Base-by-base conservation (phyloP, 208 protist genomes). In the Trypanosoma grayi region DNA sequence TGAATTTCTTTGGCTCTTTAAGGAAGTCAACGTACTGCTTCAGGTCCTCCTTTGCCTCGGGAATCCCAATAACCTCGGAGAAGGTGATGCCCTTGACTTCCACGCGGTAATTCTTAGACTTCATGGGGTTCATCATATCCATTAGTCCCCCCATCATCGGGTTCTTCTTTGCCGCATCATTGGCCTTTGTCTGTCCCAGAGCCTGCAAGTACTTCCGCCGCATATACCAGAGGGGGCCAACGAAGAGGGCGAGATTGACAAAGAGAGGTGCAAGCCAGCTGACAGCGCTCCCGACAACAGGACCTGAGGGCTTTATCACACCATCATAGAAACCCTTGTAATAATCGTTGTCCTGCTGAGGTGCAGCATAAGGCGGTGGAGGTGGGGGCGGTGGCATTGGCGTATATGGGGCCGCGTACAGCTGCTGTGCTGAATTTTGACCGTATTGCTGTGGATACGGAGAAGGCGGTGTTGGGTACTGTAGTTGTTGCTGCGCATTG, bases 11-110 rank as follows among this genome's bases (percentile, higher is more conserved):
- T 0, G 98, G 97, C 25, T 98, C 87, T 79, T 99, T 98, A 11
- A 99, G 75, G 72, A 99, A 99, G 56, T 98, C 93, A 13, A 99
- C 98, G 80, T 99, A 98, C 85, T 99, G 97, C 81, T 95, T 90
- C 41, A 99, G 85, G 56, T 99, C 98, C 31, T 96, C 83, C 71
- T 99, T 99, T 6, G 98, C 98, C 66, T 99, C 98, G 4, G 96
- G 93, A 36, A 98, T 90, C 37, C 98, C 98, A 44, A 96, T 98
- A 20, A 99, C 95, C 71, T 99, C 97, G 51, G 87, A 83, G 69
- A 96, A 96, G 22, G 70, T 94, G 11, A 87, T 94, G 16, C 77
- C 81, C 57, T 94, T 97, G 37, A 94, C 79, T 58, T 92, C 83
- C 3, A 85, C 85, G 53, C 80, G 78, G 61, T 90, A 97, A 60